A percentile compares a stretch with the other conserved stretches of the same genome.
phyloP scores from a whole-genome alignment of 192 early-diverging fungal genomes.

The Podila verticillata region DNA sequence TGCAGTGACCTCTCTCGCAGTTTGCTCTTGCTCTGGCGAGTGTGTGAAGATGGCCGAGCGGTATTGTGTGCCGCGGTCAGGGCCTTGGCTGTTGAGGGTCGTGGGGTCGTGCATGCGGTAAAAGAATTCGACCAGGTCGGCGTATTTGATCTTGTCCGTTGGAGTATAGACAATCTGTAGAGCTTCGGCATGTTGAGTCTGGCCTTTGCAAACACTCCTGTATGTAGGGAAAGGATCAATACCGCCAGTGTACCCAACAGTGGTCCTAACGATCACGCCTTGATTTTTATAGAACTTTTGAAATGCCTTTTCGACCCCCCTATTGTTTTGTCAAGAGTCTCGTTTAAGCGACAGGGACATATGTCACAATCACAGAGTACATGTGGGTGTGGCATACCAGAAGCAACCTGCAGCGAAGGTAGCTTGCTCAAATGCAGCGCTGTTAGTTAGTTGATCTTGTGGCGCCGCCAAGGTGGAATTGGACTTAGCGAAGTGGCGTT shows the following conservation, averaged over 20 bases:
- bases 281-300: slow-evolving; percentile 57
- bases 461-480: not conserved
- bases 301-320: slow-evolving; percentile 66
- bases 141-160: slow-evolving; percentile 64
- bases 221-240: slow-evolving; percentile 53
- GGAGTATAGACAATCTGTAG: slow-evolving; percentile 82
- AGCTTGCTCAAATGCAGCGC: slow-evolving; percentile 56
- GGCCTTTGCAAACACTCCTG: slow-evolving; percentile 67
- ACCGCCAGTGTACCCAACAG: slow-evolving; percentile 66
- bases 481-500: not conserved
- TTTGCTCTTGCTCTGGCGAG: slow-evolving; percentile 70
- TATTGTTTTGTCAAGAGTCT: too few relatives aligned
- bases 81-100: slow-evolving; percentile 82
- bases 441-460: not conserved
- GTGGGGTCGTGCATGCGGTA: slow-evolving; percentile 89
- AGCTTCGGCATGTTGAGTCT: slow-evolving; percentile 85
- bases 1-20: slow-evolving; percentile 73
- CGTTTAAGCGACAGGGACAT: too few relatives aligned
- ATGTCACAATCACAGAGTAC: too few relatives aligned
- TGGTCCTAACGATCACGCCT: slow-evolving; percentile 37
- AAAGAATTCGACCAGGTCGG: slow-evolving; percentile 78
- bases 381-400: slow-evolving; percentile 64
- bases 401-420: slow-evolving; percentile 96
- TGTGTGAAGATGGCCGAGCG: slow-evolving; percentile 89
- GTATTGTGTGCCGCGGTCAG: slow-evolving; percentile 86